Conservation (phyloP, 2,329 filamentous ascomycete species). For the Curvularia hawaiiensis region DNA sequence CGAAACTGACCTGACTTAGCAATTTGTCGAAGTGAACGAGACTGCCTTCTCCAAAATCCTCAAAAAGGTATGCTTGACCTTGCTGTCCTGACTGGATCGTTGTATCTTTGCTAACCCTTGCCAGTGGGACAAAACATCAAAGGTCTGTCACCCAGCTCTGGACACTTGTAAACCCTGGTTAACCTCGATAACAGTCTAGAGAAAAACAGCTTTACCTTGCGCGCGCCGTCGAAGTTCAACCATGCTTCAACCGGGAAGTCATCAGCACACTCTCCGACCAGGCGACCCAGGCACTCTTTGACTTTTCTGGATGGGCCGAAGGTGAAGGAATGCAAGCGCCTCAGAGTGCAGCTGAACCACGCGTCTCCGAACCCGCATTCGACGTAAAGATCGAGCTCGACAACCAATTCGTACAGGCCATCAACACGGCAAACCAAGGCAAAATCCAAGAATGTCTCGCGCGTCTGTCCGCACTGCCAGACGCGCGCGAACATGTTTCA, state of each 20-base stretch:
- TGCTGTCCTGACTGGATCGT: background rate
- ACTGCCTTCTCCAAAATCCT: constrained; percentile 98
- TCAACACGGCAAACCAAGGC: constrained; percentile 78
- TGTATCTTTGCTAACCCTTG: constrained; percentile 43
- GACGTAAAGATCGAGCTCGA: constrained; percentile 89
- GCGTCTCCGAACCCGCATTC: constrained; percentile 39
- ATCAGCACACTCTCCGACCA: constrained; percentile 97
- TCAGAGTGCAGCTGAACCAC: constrained; percentile 38
- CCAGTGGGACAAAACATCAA: constrained; percentile 98
- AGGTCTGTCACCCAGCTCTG: constrained; percentile 57
- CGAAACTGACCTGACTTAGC: constrained; percentile 57
- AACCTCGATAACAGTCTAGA: constrained; percentile 66
- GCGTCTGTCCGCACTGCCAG: constrained; percentile 67
- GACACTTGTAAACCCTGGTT: constrained; percentile 32
- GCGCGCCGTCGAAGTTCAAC: constrained; percentile 93
- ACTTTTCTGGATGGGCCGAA: constrained; percentile 95
- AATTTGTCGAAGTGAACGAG: constrained; percentile 98
- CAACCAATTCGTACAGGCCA: constrained; percentile 83
- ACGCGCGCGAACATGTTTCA: constrained; percentile 77
- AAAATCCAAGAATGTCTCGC: constrained; percentile 80
- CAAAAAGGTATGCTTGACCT: constrained; percentile 72
- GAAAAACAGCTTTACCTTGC: constrained; percentile 98
- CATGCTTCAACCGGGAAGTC: constrained; percentile 96
- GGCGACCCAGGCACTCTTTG: constrained; percentile 92
- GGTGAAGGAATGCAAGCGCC: constrained; percentile 84